Evolutionary conservation across 2,329 filamentous ascomycete genomes (phyloP), one percentile per base, ranked within the genome.

Genomic region (Phialophora verrucosa): DNA sequence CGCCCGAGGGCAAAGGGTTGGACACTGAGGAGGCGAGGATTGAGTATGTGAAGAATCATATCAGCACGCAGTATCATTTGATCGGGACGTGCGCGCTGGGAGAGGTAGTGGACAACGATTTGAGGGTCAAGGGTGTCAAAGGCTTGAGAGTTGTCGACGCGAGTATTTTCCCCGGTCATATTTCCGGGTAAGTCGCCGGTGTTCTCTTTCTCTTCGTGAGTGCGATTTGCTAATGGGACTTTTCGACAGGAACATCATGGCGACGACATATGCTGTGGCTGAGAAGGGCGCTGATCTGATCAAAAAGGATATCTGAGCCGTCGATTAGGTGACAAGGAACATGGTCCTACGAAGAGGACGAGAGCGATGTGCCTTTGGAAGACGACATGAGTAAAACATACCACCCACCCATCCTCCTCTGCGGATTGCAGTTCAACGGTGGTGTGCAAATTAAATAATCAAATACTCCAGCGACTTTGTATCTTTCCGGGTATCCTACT

Each of bases 41-140:
- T 27, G 65, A 76, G 23, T 81, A 79, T 68, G 79, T 82, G 68
- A 75, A 77, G 47, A 64, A 76, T 56, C 64, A 78, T 70, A 68
- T 75, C 65, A 73, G 74, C 25, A 76, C 76, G 11, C 75, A 79
- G 59, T 82, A 79, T 70, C 80, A 82, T 70, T 75, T 75, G n/a
- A 74, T 74, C 12, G 81, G 80, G 1, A 81, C 79, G 0, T 81
- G 78, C 57, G 77, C 80, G 0, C 79, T 83, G 79, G 81, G 81
- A 11, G 76, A 79, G 31, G 77, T 78, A 1, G 77, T 81, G 4
- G 78, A 80, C 68, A 72, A 70, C 7, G 72, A 73, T 38, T 67
- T 80, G 47, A 72, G 70, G 25, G 78, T 80, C 0, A 76, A 79
- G 35, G 79, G 79, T 0, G 76, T 77, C 4, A 69, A 71, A 53